Percentiles rank a stretch among this genome's conserved stretches.
phyloP scores from a whole-genome alignment of 2,329 filamentous ascomycete genomes.

The Colletotrichum spinosum region DNA sequence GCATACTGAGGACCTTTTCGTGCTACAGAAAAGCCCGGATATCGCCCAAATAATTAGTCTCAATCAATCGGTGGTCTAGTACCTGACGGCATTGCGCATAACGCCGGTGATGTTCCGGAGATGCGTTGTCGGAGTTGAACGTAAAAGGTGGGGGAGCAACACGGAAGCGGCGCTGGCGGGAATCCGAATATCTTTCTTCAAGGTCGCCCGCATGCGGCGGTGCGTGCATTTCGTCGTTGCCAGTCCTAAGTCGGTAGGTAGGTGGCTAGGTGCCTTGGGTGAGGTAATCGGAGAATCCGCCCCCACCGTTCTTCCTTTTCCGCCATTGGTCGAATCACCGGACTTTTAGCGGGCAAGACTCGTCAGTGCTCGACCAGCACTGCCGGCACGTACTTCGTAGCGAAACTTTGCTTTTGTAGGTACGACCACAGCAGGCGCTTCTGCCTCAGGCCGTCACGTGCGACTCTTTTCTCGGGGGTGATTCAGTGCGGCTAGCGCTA shows the following conservation, averaged over 20 bases:
- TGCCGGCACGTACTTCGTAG: not conserved
- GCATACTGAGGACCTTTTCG: no score
- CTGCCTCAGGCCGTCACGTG: slow-evolving; percentile 27
- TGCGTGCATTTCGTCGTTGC: slow-evolving; percentile 8
- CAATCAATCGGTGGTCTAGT: not conserved
- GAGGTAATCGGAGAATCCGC: not conserved
- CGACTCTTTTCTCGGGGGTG: slow-evolving; percentile 29
- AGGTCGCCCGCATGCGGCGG: slow-evolving; percentile 24
- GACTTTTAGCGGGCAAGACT: not conserved
- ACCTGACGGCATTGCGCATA: not conserved
- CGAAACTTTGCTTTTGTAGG: not conserved
- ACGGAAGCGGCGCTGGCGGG: slow-evolving; percentile 28
- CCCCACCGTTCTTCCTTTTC: slow-evolving; percentile 6
- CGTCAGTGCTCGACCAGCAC: not conserved
- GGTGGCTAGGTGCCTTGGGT: not conserved
- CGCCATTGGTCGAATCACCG: slow-evolving; percentile 24
- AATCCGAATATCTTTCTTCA: slow-evolving; percentile 35
- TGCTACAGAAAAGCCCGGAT: no score
- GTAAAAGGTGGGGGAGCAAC: slow-evolving; percentile 21
- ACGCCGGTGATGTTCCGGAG: not conserved
- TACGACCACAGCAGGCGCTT: not conserved
- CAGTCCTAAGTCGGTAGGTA: not conserved
- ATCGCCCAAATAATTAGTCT: not conserved
- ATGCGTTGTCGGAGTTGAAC: slow-evolving; percentile 16
- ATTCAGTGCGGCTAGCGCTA: slow-evolving; percentile 38